Evolutionary conservation across 1,284 basidiomycete genomes (phyloP).

Genomic region (Cutaneotrichosporon mucoides): DNA sequence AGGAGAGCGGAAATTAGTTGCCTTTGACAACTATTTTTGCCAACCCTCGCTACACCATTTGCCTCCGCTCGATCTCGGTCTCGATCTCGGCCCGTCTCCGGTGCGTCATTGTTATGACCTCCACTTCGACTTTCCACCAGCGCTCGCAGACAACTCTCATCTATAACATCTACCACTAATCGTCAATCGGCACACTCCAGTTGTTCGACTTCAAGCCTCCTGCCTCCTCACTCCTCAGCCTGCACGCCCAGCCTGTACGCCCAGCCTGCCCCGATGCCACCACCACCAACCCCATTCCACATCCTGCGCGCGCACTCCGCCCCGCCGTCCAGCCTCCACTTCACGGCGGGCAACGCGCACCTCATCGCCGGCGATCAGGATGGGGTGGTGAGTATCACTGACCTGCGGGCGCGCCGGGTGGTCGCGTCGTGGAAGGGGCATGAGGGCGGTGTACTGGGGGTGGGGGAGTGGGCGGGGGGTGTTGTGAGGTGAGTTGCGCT

Average conservation of each 20-base stretch:
- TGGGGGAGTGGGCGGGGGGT: slow-evolving; percentile 64
- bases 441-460: slow-evolving; percentile 64
- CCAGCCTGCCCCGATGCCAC: background rate
- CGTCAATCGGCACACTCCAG: no score
- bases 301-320: slow-evolving; percentile 67
- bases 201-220: no score
- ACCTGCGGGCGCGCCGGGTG: slow-evolving; percentile 65
- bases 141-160: no score
- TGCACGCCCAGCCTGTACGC: no score
- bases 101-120: no score
- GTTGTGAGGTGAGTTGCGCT: slow-evolving; percentile 66
- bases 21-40: background rate
- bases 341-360: slow-evolving; percentile 66
- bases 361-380: slow-evolving; percentile 75
- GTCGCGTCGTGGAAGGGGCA: slow-evolving; percentile 73
- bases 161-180: no score
- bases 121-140: no score
- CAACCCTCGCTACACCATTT: background rate
- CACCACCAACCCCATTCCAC: slow-evolving; percentile 53
- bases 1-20: background rate
- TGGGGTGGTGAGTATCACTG: slow-evolving; percentile 52
- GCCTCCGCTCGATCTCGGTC: background rate
- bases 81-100: background rate
- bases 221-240: no score
- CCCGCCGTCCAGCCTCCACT: slow-evolving; percentile 54